phyloP scores from a whole-genome alignment of 2,329 filamentous ascomycete genomes.

The Nothopassalora personata region DNA sequence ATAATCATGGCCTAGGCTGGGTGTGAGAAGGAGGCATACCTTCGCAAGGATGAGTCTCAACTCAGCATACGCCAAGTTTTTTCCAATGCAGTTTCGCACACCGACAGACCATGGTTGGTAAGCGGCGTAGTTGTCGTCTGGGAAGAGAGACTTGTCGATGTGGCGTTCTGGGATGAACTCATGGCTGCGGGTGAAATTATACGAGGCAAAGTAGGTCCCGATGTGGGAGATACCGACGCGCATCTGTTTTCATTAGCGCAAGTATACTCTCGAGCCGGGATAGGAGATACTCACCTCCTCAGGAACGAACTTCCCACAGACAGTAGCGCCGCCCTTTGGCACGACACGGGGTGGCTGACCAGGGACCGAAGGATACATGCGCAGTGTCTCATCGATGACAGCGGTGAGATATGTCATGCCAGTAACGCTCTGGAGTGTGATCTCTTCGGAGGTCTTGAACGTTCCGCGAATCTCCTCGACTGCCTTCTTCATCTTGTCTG shows the following conservation, averaged over 20 bases:
- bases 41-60: neutral
- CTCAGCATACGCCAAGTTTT: neutral
- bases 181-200: neutral
- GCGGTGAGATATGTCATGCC: conserved; percentile 12
- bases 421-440: neutral
- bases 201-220: neutral
- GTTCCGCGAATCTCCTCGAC: neutral
- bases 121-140: neutral
- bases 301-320: conserved; percentile 4
- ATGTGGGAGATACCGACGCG: neutral
- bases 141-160: neutral
- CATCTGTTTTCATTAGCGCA: neutral
- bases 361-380: conserved; percentile 4
- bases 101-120: neutral
- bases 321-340: conserved; percentile 4
- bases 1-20: neutral
- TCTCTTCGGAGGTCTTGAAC: neutral
- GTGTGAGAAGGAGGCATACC: neutral
- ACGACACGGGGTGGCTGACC: neutral
- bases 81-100: neutral
- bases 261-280: too few relatives aligned
- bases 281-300: neutral
- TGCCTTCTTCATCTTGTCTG: neutral
- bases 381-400: conserved; percentile 5
- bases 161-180: neutral